Base-by-base conservation (phyloP, 208 protist species). In the Phytomonas serpens region DNA sequence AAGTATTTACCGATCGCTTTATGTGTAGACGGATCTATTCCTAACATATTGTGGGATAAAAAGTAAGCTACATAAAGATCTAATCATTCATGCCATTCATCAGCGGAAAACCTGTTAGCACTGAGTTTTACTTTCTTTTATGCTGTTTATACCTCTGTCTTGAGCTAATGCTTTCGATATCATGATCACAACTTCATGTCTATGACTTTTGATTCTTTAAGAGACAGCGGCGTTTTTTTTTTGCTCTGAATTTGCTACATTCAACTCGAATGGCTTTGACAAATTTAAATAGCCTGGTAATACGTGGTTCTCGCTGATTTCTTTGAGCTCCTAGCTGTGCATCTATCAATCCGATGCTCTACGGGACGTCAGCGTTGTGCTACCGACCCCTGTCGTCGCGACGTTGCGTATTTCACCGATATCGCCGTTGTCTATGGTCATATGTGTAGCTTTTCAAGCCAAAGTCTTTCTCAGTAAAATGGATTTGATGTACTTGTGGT, bases 301-400 rank as follows among this genome's bases (percentile, higher is more conserved):
- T 64, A 37, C 69, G 16, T 87, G 92, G 69, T 83, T 97, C 37
- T 88, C 81, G 83, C 81, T 84, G n/a, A 70, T 96, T 31, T 40
- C 87, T 64, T 31, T 94, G 31, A 98, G 97, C 71, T 74, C 92
- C 11, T 72, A 95, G 4, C 87, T 97, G 52, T 91, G 92, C 11
- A 97, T 93, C 4, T 95, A 96, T 71, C 82, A 97, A 29, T 95
- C 88, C 73, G 94, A 98, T 71, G 84, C 96, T 33, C 77, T 97
- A 64, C 97, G 92, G 94, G 91, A 92, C 2, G 85, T 84, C 10
- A 93, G 88, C 57, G 94, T 98, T 0, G 75, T 98, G 30, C 73
- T 97, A 30, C 96, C 92, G 9, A 97, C 94, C 14, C 91, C 94
- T 0, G 77, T 96, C 38, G 87, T 97, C 34, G 91, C 91, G n/a